Evolutionary conservation across 192 early-diverging fungal genomes (phyloP).

Genomic region (Lobosporangium transversale): DNA sequence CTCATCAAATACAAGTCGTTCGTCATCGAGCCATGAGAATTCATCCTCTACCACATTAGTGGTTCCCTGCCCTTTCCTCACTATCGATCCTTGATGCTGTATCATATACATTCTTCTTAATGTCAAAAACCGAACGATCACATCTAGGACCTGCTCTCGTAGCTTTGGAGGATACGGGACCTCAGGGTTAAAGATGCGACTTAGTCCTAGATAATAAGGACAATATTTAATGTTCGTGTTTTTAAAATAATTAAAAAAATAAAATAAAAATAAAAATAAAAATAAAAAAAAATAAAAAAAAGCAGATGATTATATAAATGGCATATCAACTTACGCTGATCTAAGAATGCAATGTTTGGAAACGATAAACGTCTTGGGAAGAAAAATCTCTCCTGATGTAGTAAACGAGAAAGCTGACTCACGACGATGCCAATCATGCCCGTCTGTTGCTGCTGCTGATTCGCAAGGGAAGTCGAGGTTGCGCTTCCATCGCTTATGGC

Average conservation of each 20-base stretch:
- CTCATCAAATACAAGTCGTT: conserved; percentile 15
- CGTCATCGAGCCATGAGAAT: conserved; percentile 28
- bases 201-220: conserved; percentile 25
- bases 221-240: too few species aligned
- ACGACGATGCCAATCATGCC: conserved; percentile 8
- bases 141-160: conserved; percentile 8
- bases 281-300: neutral
- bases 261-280: neutral
- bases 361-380: neutral
- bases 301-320: neutral
- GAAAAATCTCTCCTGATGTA: neutral
- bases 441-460: neutral
- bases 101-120: neutral
- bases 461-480: neutral
- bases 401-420: conserved; percentile 16
- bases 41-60: conserved; percentile 9
- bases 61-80: neutral
- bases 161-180: conserved; percentile 6
- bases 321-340: conserved; percentile 17
- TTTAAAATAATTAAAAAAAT: too few species aligned
- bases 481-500: neutral
- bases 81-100: neutral
- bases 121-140: conserved; percentile 21
- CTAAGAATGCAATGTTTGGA: conserved; percentile 19
- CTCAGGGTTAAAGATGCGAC: conserved; percentile 8